Evolutionary conservation across 2,329 filamentous ascomycete genomes (phyloP), one percentile per base, ranked within the genome.

Genomic region (Huntiella savannae): DNA sequence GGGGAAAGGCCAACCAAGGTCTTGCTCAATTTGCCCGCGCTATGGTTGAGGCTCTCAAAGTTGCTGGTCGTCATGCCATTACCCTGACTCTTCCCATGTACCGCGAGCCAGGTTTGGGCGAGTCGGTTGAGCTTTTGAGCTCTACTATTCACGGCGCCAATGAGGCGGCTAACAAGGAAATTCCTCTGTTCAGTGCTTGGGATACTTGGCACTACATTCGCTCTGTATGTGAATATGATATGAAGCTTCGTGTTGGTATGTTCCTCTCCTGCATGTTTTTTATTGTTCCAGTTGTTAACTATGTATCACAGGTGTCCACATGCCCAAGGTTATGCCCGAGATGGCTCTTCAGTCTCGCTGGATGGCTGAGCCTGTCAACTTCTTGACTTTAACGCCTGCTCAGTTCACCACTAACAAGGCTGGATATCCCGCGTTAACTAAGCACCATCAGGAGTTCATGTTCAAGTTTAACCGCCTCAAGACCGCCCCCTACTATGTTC

Each of bases 121-220:
- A 73, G 47, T 59, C 65, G 45, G 56, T 62, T 16, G 62, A 67
- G n/a, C 67, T 69, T 33, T 62, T 82, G 10, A 69, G 73, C 4
- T 66, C 40, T 16, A 36, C 35, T 47, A 28, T 48, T 6, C 69
- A 45, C 37, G n/a, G 36, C 10, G 17, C 40, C 50, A 50, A 60
- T 1, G 57, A 60, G 10, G 53, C 60, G 33, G 55, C 55, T 5
- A 63, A 66, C 28, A 69, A 66, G 32, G 69, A 75, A 16, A 64
- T 79, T 50, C 80, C 88, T 55, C 60, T 82, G 1, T 91, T 84
- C 60, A 78, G 78, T 45, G 71, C 79, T 2, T 98, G 92, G 92
- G 87, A 96, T 61, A 79, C 82, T 1, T 98, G 91, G 91, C 80
- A 98, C 59, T 70, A 79, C 16, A 81, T 98, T 55, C 74, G 91